phyloP scores from a whole-genome alignment of 2,329 filamentous ascomycete genomes.

The Byssothecium circinans region DNA sequence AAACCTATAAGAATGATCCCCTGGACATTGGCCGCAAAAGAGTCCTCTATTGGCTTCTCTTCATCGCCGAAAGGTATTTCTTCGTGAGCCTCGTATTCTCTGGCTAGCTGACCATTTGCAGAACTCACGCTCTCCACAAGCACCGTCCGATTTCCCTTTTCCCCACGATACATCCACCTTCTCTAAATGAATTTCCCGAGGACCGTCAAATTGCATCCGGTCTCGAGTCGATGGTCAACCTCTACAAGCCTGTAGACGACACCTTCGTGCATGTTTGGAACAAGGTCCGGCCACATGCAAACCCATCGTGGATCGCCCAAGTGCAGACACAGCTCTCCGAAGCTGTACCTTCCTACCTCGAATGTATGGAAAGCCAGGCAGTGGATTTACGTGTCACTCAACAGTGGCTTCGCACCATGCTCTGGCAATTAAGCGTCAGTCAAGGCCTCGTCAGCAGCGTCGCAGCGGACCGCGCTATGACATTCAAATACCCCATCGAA shows the following conservation, averaged over 20 bases:
- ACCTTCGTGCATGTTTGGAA: conserved; percentile 67
- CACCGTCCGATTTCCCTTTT: conserved; percentile 65
- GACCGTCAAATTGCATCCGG: conserved; percentile 60
- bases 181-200: conserved; percentile 52
- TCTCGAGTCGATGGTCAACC: conserved; percentile 62
- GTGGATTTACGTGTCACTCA: conserved; percentile 70
- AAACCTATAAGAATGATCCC: conserved; percentile 54
- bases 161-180: conserved; percentile 60
- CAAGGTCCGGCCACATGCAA: conserved; percentile 53
- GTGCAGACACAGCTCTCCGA: conserved; percentile 56
- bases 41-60: conserved; percentile 64
- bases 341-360: conserved; percentile 58
- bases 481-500: conserved; percentile 62
- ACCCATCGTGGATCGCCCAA: conserved; percentile 50
- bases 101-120: conserved; percentile 28
- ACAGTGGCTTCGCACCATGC: conserved; percentile 69
- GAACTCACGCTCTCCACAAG: conserved; percentile 65
- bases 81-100: background rate
- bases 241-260: conserved; percentile 65
- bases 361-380: conserved; percentile 65
- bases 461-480: conserved; percentile 61
- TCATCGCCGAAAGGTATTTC: conserved; percentile 60
- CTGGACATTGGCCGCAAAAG: conserved; percentile 58
- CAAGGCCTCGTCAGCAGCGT: conserved; percentile 65
- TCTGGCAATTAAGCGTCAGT: conserved; percentile 72